Percentiles rank a stretch among this genome's conserved stretches.
Evolutionary conservation across 257 asterid species (phyloP).

Genomic region (Rehmannia glutinosa): DNA sequence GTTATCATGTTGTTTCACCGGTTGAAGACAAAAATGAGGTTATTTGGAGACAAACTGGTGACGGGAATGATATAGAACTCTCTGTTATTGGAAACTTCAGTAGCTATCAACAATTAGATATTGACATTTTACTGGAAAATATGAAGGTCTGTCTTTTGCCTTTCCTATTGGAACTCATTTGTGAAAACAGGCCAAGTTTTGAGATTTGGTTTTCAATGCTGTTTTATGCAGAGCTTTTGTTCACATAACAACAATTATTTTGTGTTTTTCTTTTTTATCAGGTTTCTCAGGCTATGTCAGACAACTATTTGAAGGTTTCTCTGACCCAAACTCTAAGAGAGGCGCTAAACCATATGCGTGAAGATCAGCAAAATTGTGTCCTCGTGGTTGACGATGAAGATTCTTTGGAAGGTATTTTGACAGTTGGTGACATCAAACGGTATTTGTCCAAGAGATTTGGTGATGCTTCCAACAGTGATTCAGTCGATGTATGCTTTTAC

Average conservation of each 20-base stretch:
- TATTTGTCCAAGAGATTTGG: slow-evolving; percentile 40
- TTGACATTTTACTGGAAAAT: slow-evolving; percentile 61
- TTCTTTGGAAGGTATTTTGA: slow-evolving; percentile 79
- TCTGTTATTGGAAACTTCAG: slow-evolving; percentile 41
- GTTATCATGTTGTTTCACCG: slow-evolving; percentile 65
- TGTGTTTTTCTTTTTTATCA: slow-evolving; percentile 30
- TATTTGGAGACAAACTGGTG: slow-evolving; percentile 40
- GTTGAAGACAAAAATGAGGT: slow-evolving; percentile 49
- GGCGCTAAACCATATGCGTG: slow-evolving; percentile 64
- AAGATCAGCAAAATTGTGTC: slow-evolving; percentile 64
- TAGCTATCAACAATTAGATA: slow-evolving; percentile 42
- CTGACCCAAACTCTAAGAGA: slow-evolving; percentile 63
- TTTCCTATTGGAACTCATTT: slow-evolving; percentile 5
- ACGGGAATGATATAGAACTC: slow-evolving; percentile 67
- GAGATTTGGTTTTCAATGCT: background rate
- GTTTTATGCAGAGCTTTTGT: background rate
- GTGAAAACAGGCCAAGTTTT: slow-evolving; percentile 16
- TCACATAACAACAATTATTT: background rate
- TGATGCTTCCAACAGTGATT: slow-evolving; percentile 43
- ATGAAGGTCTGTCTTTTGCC: slow-evolving; percentile 51
- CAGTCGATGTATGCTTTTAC: slow-evolving; percentile 50
- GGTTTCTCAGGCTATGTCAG: slow-evolving; percentile 90
- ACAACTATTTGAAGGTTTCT: slow-evolving; percentile 53
- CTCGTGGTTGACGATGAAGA: slow-evolving; percentile 70
- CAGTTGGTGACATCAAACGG: slow-evolving; percentile 74